These are phyloP conservation scores for Amoebophrya sp. DNA, from an alignment of 169 alveolate species.

Conservation along the genomic window DNA sequence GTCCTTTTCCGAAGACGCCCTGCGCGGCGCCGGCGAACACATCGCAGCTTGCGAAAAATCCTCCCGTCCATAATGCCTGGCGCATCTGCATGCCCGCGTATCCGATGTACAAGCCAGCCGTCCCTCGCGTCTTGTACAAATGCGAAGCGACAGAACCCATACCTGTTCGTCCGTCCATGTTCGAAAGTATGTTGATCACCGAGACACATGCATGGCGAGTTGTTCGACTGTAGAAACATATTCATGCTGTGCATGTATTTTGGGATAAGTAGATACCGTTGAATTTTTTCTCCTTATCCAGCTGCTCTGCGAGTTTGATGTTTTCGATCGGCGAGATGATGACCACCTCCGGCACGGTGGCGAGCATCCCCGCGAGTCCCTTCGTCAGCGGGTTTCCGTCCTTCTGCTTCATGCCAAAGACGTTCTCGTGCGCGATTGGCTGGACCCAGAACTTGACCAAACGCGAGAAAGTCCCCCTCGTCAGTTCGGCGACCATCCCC, in stretches of 20 bases:
- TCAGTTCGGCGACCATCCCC: slow-evolving; percentile 23
- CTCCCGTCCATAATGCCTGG: slow-evolving; percentile 11
- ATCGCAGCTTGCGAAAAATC: neutral
- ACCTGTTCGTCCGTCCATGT: no score
- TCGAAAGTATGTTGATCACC: no score
- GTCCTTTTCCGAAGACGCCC: neutral
- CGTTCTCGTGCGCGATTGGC: slow-evolving; percentile 13
- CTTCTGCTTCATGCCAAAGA: slow-evolving; percentile 8
- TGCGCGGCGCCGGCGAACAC: neutral
- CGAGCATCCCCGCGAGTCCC: slow-evolving; percentile 24
- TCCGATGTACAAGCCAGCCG: slow-evolving; percentile 10
- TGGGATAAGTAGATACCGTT: no score
- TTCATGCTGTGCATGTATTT: no score
- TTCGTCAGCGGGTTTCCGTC: slow-evolving; percentile 17
- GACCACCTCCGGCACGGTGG: slow-evolving; percentile 21
- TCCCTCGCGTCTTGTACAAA: slow-evolving; percentile 5
- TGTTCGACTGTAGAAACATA: no score
- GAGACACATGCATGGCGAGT: no score
- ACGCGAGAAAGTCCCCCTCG: slow-evolving; percentile 16
- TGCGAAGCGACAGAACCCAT: neutral
- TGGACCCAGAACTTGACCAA: slow-evolving; percentile 23
- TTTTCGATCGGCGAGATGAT: slow-evolving; percentile 19
- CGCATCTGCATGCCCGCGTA: slow-evolving; percentile 17
- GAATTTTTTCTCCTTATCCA: slow-evolving; percentile 9
- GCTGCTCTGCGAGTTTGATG: slow-evolving; percentile 13